Base-by-base conservation (phyloP, 2,329 filamentous ascomycete species). In the Alternaria atra region DNA sequence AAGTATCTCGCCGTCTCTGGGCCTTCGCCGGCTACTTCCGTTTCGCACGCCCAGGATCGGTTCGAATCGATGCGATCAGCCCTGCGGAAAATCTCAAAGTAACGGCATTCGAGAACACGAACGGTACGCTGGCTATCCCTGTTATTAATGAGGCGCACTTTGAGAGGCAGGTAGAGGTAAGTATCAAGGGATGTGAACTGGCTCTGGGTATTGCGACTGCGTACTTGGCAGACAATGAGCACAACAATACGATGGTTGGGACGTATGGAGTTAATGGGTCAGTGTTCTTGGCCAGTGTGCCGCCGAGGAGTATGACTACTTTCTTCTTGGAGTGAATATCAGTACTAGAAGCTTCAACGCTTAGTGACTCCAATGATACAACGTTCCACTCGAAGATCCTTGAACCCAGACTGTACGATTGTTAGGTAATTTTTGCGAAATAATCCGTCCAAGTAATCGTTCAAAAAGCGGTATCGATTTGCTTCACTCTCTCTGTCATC, bases 21-120 rank as follows among this genome's bases (percentile, higher is more conserved):
- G 78, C 79, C 1, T 78, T 79, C 52, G 79, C 77, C 4, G 72
- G 75, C 47, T 80, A 74, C 60, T 63, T 55, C 20, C 65, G 74
- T 15, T 79, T 78, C 58, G 74, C 80, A 27, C 68, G 75, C 20
- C 76, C 73, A 1, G 77, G 76, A n/a, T 75, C 79, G 4, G 60
- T 65, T 10, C 72, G 78, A 13, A 61, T 81, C 37, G 73, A 68
- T 20, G 71, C 73, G 3, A 63, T 60, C 4, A 73, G 75, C 8
- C 60, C 59, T 50, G 62, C 61, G 27, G 61, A 61, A 17, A 57
- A 60, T 27, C 52, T 77, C 43, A 71, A 70, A n/a, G 67, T 71
- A 2, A 70, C 66, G 12, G 71, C 73, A 6, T 75, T 73, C 44
- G 63, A 59, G 37, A 74, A 73, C 50, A 59, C 53, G 1, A 74